Evolutionary conservation across 768 basidiomycete species (phyloP).

Genomic region (Podaxis sp.): DNA sequence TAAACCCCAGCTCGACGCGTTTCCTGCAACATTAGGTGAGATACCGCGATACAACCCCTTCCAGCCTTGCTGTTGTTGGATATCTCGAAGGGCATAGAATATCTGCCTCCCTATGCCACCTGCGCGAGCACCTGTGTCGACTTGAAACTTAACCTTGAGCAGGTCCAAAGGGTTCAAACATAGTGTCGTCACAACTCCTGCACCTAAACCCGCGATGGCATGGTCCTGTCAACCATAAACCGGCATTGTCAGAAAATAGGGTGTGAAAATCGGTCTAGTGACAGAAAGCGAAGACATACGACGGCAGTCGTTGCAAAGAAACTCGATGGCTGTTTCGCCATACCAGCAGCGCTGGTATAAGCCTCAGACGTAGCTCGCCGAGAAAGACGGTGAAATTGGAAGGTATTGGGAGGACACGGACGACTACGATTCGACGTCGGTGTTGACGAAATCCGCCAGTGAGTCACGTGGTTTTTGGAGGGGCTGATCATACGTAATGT

Average conservation of each 20-base stretch:
- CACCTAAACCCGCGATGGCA: constrained; percentile 90
- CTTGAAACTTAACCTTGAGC: constrained; percentile 92
- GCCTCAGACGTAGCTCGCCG: neutral
- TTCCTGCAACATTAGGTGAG: constrained; percentile 88
- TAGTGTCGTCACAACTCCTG: constrained; percentile 88
- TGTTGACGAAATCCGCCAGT: neutral
- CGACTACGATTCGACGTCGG: neutral
- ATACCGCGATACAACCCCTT: constrained; percentile 89
- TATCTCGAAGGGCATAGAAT: constrained; percentile 70
- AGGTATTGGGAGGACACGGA: neutral
- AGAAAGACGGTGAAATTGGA: neutral
- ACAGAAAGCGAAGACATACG: constrained; percentile 27
- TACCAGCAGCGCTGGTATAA: constrained; percentile 30
- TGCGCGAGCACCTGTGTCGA: constrained; percentile 64
- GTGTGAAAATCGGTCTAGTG: neutral
- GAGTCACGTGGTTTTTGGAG: neutral
- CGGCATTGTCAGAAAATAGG: neutral
- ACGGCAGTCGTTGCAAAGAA: constrained; percentile 52
- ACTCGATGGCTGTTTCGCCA: constrained; percentile 45
- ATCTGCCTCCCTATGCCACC: constrained; percentile 73
- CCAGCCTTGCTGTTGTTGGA: constrained; percentile 76
- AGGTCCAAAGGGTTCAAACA: constrained; percentile 98
- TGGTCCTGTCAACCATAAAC: constrained; percentile 65
- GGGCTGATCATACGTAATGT: neutral
- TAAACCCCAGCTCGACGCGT: constrained; percentile 95